A percentile compares a stretch with the other conserved stretches of the same genome.
Conservation (phyloP, 2,329 filamentous ascomycete genomes). For the Trichoderma aggressivum region DNA sequence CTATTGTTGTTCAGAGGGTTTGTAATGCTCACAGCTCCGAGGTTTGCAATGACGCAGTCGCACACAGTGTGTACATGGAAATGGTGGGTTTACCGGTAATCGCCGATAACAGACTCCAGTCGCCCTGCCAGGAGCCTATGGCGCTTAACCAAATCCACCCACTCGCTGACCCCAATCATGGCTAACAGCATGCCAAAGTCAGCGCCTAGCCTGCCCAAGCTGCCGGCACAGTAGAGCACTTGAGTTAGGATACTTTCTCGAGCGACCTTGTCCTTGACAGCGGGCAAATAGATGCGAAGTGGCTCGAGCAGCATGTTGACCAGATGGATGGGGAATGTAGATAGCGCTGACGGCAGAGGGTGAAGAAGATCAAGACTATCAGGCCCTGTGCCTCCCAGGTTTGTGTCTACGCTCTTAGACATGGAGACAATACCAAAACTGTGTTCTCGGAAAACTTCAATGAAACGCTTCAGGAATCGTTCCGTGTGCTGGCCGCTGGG, state of each 20-base stretch:
- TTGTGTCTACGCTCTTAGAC: constrained; percentile 75
- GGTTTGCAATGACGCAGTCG: constrained; percentile 7
- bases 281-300: constrained; percentile 71
- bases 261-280: constrained; percentile 73
- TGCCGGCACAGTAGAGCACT: constrained; percentile 88
- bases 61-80: not conserved
- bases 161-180: constrained; percentile 57
- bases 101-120: constrained; percentile 64
- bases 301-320: constrained; percentile 78
- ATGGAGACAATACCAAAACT: constrained; percentile 94
- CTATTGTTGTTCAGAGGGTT: not conserved
- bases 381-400: constrained; percentile 25
- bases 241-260: constrained; percentile 88
- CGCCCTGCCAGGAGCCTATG: constrained; percentile 81
- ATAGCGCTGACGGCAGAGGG: constrained; percentile 69
- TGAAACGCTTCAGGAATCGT: constrained; percentile 87
- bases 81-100: constrained; percentile 35
- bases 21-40: not conserved
- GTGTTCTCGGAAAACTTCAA: constrained; percentile 96
- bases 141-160: constrained; percentile 85
- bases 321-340: constrained; percentile 81
- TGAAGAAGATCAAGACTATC: constrained; percentile 40
- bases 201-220: constrained; percentile 81
- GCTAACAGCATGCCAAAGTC: constrained; percentile 91
- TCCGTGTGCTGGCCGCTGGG: constrained; percentile 87